These are phyloP conservation scores for Dictyostelium brefeldianum DNA, from an alignment of 78 protist genomes.

Conservation along the genomic window DNA sequence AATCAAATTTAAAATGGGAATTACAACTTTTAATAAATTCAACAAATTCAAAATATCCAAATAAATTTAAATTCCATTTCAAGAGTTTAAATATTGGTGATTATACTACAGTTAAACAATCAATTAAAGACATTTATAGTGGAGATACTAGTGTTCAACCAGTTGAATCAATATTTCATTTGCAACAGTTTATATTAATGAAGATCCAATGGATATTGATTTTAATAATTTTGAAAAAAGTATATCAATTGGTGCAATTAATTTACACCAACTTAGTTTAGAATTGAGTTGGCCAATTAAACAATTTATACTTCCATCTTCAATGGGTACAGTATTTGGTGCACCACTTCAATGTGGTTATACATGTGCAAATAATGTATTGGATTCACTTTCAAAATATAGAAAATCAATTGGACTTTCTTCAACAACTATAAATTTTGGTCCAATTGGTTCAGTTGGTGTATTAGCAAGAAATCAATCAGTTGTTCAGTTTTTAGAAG, in stretches of 20 bases:
- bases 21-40: no score
- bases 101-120: not conserved
- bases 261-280: conserved; percentile 27
- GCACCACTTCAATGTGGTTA: conserved; percentile 64
- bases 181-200: not conserved
- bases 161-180: not conserved
- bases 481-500: not conserved
- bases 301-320: conserved; percentile 60
- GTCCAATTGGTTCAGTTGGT: not conserved
- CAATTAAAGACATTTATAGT: not conserved
- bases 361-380: conserved; percentile 75
- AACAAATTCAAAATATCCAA: no score
- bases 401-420: conserved; percentile 14
- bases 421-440: not conserved
- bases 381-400: conserved; percentile 56
- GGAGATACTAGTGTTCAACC: not conserved
- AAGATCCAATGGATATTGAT: not conserved
- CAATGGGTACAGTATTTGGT: conserved; percentile 25
- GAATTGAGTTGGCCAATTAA: not conserved
- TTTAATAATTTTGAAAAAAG: not conserved
- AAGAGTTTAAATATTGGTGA: not conserved
- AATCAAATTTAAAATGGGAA: not conserved
- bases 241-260: conserved; percentile 54
- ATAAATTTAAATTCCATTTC: no score
- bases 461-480: not conserved